Conservation (phyloP, 768 basidiomycete genomes). For the Cyathus striatus region DNA sequence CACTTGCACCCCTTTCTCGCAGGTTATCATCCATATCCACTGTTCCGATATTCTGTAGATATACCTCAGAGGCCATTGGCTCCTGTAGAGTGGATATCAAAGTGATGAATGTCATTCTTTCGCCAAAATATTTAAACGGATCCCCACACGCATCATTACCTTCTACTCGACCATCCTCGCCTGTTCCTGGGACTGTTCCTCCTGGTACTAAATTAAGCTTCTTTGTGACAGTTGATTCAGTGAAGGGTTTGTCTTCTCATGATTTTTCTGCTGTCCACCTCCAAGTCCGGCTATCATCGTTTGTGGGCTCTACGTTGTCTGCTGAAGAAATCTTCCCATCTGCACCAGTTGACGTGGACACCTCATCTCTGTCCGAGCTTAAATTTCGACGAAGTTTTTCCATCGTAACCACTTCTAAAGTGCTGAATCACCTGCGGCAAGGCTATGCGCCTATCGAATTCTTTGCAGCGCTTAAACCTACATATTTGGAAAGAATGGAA, state of each 20-base stretch:
- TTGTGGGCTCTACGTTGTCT: conserved; percentile 64
- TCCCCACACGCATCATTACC: conserved; percentile 69
- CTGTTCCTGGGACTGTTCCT: conserved; percentile 59
- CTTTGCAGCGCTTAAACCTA: conserved; percentile 76
- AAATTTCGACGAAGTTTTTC: conserved; percentile 82
- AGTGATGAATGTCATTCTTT: conserved; percentile 63
- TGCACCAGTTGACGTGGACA: conserved; percentile 65
- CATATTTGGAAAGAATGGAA: conserved; percentile 85
- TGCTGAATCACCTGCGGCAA: conserved; percentile 63
- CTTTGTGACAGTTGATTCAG: conserved; percentile 78
- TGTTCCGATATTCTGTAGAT: conserved; percentile 89
- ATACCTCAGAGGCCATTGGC: conserved; percentile 93
- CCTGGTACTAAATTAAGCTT: conserved; percentile 81
- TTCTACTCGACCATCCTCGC: conserved; percentile 65
- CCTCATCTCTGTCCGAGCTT: conserved; percentile 68
- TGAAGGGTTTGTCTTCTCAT: conserved; percentile 85
- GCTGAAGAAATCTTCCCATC: conserved; percentile 86
- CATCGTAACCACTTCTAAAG: conserved; percentile 68
- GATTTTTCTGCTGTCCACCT: conserved; percentile 85
- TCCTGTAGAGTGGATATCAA: conserved; percentile 87
- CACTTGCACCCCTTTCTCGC: conserved; percentile 76
- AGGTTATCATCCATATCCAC: conserved; percentile 68
- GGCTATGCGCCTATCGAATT: conserved; percentile 88
- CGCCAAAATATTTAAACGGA: conserved; percentile 53
- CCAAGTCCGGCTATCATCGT: conserved; percentile 84